Base-by-base conservation (phyloP, 2,329 filamentous ascomycete genomes). In the Monascus ruber region DNA sequence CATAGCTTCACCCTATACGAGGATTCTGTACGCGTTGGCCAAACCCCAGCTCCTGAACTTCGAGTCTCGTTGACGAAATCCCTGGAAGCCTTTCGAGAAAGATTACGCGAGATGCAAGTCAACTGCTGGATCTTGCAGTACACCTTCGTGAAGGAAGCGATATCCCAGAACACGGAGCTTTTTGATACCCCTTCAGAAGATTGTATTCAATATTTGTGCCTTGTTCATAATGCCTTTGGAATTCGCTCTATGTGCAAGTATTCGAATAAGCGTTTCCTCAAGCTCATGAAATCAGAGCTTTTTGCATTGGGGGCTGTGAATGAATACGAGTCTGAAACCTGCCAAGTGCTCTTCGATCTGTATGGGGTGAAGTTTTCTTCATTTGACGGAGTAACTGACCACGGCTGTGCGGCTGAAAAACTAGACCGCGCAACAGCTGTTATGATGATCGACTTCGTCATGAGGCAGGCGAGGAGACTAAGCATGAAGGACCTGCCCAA, bases 401-500 rank as follows among this genome's bases (percentile, higher is more conserved):
- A 96, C 56, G 79, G 78, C 24, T 94, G 88, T 51, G 74, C 78
- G 0, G 63, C 76, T 0, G 84, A 94, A 51, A 79, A 79, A 42
- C 70, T 96, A 1, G 87, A 94, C 56, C 81, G 81, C 50, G 74
- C 78, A 31, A 85, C 85, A 42, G 88, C 88, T 0, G 73, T 88
- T 52, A 79, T 83, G 46, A 73, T 95, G 35, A 77, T 94, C 7
- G 84, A 94, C 45, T 84, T 88, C 53, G 76, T 96, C 31, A 81
- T 93, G 54, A 70, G 77, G 29, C 78, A 95, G 42, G 85, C 85
- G 2, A 81, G 81, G 36, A 80, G 83, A 44, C 81, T 95, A 70
- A 81, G 85, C 24, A 83, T 94, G 67, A 94, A 89, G 53, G 91
- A 96, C 48, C 66, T 96, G 11, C 76, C 87, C 10, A 96, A 94